Evolutionary conservation across 2,329 filamentous ascomycete genomes (phyloP).

Genomic region (Stemphylium lycopersici): DNA sequence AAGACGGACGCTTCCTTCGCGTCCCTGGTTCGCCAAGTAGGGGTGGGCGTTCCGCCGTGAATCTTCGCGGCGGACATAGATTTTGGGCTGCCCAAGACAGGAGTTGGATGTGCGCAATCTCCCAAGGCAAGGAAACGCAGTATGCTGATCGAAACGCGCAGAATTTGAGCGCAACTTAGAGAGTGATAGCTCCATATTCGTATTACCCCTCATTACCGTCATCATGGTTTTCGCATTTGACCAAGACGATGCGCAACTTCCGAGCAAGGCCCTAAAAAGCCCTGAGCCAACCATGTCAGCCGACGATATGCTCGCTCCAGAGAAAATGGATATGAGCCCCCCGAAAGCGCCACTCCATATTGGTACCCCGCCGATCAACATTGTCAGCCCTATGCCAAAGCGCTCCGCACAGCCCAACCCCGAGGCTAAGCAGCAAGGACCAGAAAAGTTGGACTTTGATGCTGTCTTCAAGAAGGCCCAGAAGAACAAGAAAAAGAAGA

Average conservation of each 20-base stretch:
- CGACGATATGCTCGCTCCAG: conserved; percentile 26
- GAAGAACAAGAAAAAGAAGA: conserved; percentile 50
- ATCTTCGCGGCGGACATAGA: conserved; percentile 57
- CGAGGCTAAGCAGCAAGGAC: conserved; percentile 32
- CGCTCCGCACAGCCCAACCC: conserved; percentile 30
- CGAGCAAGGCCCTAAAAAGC: conserved; percentile 17
- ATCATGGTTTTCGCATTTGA: conserved; percentile 47
- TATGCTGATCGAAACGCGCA: conserved; percentile 33
- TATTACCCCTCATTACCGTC: conserved; percentile 14
- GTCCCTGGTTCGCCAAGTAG: conserved; percentile 55
- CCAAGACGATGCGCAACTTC: conserved; percentile 39
- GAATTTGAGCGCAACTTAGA: conserved; percentile 21
- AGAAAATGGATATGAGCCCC: conserved; percentile 35
- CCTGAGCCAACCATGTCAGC: conserved; percentile 11
- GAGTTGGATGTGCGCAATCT: conserved; percentile 34
- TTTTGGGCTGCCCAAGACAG: conserved; percentile 27
- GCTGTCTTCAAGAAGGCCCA: conserved; percentile 46
- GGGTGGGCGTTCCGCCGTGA: conserved; percentile 59
- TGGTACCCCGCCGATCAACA: conserved; percentile 47
- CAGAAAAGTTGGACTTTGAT: conserved; percentile 49
- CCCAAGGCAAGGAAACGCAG: conserved; percentile 16
- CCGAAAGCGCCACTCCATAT: conserved; percentile 29
- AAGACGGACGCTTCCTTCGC: conserved; percentile 56
- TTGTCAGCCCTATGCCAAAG: conserved; percentile 41
- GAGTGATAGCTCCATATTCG: conserved; percentile 14